Percentiles rank a stretch among this genome's conserved stretches.
Conservation (phyloP, 202 grass and related monocot genomes). For the Setaria viridis region DNA sequence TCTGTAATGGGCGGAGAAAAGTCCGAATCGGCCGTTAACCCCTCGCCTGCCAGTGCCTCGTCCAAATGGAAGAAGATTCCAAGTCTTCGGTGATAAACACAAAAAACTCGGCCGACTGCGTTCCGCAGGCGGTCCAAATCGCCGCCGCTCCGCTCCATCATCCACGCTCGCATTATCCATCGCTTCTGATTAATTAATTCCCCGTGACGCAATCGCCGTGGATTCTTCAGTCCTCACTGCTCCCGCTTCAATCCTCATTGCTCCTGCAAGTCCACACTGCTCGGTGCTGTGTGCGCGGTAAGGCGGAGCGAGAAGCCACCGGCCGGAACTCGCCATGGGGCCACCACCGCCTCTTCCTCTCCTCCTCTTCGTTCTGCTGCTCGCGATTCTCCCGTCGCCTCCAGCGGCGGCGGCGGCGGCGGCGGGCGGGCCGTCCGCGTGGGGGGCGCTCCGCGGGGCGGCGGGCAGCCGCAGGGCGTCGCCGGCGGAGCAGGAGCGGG, state of each 20-base stretch:
- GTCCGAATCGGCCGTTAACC: not conserved
- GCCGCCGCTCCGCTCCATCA: slow-evolving; percentile 22
- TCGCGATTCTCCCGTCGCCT: slow-evolving; percentile 26
- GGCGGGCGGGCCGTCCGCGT: not conserved
- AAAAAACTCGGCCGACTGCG: not conserved
- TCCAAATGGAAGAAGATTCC: not conserved
- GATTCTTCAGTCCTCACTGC: not conserved
- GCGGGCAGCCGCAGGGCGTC: slow-evolving; percentile 43
- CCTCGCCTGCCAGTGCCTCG: not conserved
- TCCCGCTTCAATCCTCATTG: not conserved
- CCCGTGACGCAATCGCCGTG: not conserved
- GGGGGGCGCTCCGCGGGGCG: slow-evolving; percentile 42
- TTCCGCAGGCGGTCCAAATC: slow-evolving; percentile 29
- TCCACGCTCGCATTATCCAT: slow-evolving; percentile 19
- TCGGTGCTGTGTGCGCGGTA: not conserved
- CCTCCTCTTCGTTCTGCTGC: slow-evolving; percentile 35
- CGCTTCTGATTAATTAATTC: not conserved
- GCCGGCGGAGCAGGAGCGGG: slow-evolving; percentile 63
- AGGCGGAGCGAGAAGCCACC: slow-evolving; percentile 3
- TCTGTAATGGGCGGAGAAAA: no score
- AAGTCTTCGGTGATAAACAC: not conserved
- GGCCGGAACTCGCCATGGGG: slow-evolving; percentile 43
- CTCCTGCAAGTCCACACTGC: not conserved
- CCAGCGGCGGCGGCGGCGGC: not conserved
- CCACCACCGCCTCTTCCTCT: not conserved